Conservation (phyloP, 2,329 filamentous ascomycete genomes). For the Lachnellula arida region DNA sequence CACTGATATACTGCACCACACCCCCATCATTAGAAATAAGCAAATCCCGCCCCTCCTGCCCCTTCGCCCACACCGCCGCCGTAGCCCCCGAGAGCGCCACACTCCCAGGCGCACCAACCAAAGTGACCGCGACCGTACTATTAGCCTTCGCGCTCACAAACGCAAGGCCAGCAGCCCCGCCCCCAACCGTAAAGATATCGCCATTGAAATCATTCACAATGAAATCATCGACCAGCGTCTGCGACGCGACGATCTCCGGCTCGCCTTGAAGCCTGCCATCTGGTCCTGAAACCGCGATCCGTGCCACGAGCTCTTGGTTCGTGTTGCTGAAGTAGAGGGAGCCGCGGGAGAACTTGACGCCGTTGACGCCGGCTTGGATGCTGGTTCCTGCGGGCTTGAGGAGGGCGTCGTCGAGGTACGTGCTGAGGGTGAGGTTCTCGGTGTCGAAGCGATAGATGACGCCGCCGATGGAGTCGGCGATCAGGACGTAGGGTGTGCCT, state of each 20-base stretch:
- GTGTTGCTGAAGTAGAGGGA: slow-evolving; percentile 5
- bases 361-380: not conserved
- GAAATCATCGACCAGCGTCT: slow-evolving; percentile 3
- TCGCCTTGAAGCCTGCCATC: not conserved
- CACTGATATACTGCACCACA: not conserved
- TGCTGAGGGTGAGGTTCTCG: not conserved
- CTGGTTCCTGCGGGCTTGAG: not conserved
- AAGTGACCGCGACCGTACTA: not conserved
- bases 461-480: not conserved
- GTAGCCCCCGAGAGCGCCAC: not conserved
- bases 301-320: slow-evolving; percentile 1
- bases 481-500: slow-evolving; percentile 1
- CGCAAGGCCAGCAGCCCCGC: not conserved
- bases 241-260: not conserved
- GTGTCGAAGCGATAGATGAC: not conserved
- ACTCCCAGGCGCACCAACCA: not conserved
- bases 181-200: not conserved
- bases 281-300: not conserved
- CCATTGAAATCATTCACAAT: slow-evolving; percentile 1
- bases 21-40: slow-evolving; percentile 3
- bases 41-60: slow-evolving; percentile 1
- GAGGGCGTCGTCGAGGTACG: slow-evolving; percentile 4
- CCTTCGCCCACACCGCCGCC: slow-evolving; percentile 5
- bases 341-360: slow-evolving; percentile 2
- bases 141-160: not conserved